Conservation (phyloP, 1,139 yeast genomes). For the Saccharomyces uvarum region DNA sequence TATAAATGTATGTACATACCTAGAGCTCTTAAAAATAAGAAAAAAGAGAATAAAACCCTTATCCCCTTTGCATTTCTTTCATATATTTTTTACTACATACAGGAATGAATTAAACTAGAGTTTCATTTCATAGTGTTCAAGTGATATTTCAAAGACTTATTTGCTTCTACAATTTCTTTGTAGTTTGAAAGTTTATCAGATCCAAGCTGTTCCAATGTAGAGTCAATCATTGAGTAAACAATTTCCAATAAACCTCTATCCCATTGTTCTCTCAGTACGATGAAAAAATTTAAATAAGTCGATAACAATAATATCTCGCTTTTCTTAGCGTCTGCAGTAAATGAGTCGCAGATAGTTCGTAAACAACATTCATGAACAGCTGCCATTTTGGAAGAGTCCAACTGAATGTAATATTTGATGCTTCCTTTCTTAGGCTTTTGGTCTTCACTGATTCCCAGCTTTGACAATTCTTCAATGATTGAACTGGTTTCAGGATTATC, state of each 20-base stretch:
- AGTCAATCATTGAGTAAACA: not conserved
- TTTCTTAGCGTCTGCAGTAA: slow-evolving; percentile 7
- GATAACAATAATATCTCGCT: slow-evolving; percentile 15
- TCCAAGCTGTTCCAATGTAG: not conserved
- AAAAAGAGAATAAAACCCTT: no score
- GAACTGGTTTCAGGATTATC: not conserved
- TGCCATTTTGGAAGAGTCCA: slow-evolving; percentile 21
- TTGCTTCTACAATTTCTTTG: slow-evolving; percentile 3
- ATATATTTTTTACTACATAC: no score
- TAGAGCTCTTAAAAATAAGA: no score
- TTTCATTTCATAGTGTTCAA: not conserved
- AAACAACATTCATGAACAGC: slow-evolving; percentile 18
- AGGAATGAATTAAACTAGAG: not conserved
- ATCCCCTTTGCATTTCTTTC: not conserved
- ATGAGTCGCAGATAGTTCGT: slow-evolving; percentile 10
- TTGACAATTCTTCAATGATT: slow-evolving; percentile 10
- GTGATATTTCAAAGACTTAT: not conserved
- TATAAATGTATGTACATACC: not conserved
- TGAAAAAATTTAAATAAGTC: slow-evolving; percentile 21
- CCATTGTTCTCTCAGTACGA: slow-evolving; percentile 20
- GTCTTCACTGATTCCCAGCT: slow-evolving; percentile 9
- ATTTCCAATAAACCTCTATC: slow-evolving; percentile 16
- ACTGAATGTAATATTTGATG: slow-evolving; percentile 11
- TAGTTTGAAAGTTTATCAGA: not conserved
- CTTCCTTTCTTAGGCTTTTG: not conserved